These are phyloP conservation scores for Calonectria pseudoreteaudii DNA, from an alignment of 2,329 filamentous ascomycete species.

Conservation along the genomic window DNA sequence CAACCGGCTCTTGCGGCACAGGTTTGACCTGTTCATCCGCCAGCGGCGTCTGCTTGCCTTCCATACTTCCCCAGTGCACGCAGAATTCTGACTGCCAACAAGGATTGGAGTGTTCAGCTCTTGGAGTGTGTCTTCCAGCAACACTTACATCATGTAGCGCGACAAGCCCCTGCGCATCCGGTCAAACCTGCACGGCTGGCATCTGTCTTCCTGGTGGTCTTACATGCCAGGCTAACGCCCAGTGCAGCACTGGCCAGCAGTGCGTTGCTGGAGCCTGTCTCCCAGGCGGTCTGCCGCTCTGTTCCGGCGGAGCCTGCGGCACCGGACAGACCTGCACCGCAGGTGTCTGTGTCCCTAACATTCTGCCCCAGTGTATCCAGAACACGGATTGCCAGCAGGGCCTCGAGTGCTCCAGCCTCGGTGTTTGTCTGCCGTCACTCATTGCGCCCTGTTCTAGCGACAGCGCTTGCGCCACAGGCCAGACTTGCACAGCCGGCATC, in stretches of 20 bases:
- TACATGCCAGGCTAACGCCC: not conserved
- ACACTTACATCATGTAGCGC: not conserved
- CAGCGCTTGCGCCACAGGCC: not conserved
- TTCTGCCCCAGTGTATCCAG: not conserved
- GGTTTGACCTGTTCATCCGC: not conserved
- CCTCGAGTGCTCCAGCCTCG: not conserved
- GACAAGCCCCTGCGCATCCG: not conserved
- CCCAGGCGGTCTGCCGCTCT: not conserved
- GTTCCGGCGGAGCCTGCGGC: not conserved
- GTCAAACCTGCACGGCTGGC: not conserved
- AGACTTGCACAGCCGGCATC: not conserved
- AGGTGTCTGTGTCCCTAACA: not conserved
- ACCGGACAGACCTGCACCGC: not conserved
- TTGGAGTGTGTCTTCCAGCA: not conserved
- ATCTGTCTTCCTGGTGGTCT: not conserved
- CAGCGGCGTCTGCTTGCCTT: not conserved
- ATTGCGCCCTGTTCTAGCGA: not conserved
- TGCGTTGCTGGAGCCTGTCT: not conserved
- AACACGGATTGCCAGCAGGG: not conserved
- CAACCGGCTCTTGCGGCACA: not conserved
- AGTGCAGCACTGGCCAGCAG: not conserved
- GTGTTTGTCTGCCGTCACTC: not conserved
- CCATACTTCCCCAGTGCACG: not conserved
- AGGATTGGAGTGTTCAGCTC: not conserved
- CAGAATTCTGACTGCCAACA: not conserved